Evolutionary conservation across 176 grass and related monocot genomes (phyloP).

Genomic region (Triticum urartu): DNA sequence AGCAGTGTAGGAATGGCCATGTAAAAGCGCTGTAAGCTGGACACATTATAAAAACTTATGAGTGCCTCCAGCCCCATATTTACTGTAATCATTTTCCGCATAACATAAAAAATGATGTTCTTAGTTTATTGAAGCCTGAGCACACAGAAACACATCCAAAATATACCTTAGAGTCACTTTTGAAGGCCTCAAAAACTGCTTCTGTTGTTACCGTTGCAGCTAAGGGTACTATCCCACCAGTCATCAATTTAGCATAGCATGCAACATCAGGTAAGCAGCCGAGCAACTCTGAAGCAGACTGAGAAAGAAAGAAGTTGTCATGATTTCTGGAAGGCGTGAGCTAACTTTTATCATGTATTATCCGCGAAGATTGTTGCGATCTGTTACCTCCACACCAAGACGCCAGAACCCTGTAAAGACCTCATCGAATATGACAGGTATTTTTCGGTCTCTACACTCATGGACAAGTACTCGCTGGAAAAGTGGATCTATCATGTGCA

Average conservation of each 20-base stretch:
- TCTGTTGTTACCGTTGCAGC: constrained; percentile 79
- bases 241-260: constrained; percentile 98
- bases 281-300: constrained; percentile 80
- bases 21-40: constrained; percentile 85
- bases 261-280: constrained; percentile 82
- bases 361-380: not conserved
- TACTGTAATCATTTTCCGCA: not conserved
- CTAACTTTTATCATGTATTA: not conserved
- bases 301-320: constrained; percentile 30
- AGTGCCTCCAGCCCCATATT: not conserved
- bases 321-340: not conserved
- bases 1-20: constrained; percentile 93
- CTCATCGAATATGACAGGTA: constrained; percentile 97
- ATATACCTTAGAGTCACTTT: constrained; percentile 79
- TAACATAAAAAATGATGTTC: not conserved
- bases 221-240: constrained; percentile 79
- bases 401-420: constrained; percentile 95
- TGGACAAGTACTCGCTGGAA: constrained; percentile 75
- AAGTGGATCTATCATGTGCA: constrained; percentile 93
- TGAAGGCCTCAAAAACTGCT: constrained; percentile 81
- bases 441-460: constrained; percentile 62
- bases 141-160: constrained; percentile 14
- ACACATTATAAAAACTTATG: constrained; percentile 10
- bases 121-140: not conserved
- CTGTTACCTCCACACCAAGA: constrained; percentile 71